Evolutionary conservation across 2,329 filamentous ascomycete genomes (phyloP).

Genomic region (Fusarium longipes): DNA sequence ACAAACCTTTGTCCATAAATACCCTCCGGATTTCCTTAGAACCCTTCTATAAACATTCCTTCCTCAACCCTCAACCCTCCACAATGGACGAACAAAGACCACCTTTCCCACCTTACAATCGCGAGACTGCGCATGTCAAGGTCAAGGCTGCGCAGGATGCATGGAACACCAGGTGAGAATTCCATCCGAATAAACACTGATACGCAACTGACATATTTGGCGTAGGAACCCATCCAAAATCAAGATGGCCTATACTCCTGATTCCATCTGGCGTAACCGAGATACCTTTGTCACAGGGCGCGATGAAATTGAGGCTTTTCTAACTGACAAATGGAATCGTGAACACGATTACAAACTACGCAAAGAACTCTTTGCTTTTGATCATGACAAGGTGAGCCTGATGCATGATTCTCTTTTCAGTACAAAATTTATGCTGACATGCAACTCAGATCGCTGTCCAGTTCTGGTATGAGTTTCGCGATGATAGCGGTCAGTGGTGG

Average conservation of each 20-base stretch:
- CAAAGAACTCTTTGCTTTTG: conserved; percentile 86
- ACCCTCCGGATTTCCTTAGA: neutral
- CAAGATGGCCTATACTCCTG: conserved; percentile 78
- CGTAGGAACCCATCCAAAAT: conserved; percentile 71
- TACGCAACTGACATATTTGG: neutral
- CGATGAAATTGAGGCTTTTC: conserved; percentile 73
- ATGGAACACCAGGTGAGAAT: conserved; percentile 79
- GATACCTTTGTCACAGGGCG: conserved; percentile 75
- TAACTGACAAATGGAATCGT: conserved; percentile 78
- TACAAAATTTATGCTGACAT: neutral
- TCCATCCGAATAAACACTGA: too few species aligned
- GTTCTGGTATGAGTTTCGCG: conserved; percentile 89
- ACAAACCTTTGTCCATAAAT: neutral
- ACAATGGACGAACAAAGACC: conserved; percentile 44
- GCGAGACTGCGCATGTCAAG: conserved; percentile 76
- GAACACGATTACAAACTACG: conserved; percentile 79
- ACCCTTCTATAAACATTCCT: too few species aligned
- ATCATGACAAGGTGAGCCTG: conserved; percentile 66
- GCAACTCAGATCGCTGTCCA: conserved; percentile 77
- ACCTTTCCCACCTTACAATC: conserved; percentile 77
- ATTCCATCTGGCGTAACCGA: conserved; percentile 85
- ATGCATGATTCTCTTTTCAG: fast-evolving
- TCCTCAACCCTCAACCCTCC: too few species aligned
- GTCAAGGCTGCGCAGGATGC: conserved; percentile 86
- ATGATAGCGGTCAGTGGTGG: conserved; percentile 80